Evolutionary conservation across 139 green algal genomes (phyloP).

Genomic region (Ettlia oleoabundans): DNA sequence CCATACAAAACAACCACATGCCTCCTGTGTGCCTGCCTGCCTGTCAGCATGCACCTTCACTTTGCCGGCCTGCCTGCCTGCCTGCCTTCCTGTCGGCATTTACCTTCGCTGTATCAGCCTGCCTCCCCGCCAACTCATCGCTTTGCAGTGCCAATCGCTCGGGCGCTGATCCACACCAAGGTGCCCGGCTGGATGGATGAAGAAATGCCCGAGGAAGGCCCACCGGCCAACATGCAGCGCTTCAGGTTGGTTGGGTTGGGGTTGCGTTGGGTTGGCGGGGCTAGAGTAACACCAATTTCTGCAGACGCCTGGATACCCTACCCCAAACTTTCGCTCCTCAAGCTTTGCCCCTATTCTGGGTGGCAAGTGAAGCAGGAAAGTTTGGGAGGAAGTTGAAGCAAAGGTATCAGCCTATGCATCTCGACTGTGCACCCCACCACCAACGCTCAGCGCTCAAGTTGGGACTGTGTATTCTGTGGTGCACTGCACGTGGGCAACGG

Average conservation of each 20-base stretch:
- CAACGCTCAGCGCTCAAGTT: too few relatives aligned
- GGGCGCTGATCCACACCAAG: constrained; percentile 70
- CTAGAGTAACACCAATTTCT: too few relatives aligned
- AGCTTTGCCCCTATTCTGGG: background rate
- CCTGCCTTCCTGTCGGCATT: background rate
- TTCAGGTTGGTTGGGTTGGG: constrained; percentile 17
- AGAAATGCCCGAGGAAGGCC: constrained; percentile 26
- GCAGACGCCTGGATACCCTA: too few relatives aligned
- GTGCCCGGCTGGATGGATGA: constrained; percentile 69
- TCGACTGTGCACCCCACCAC: too few relatives aligned
- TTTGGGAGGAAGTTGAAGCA: background rate
- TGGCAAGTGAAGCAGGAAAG: background rate
- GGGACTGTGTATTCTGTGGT: too few relatives aligned
- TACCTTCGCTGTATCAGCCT: background rate
- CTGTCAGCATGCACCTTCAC: too few relatives aligned
- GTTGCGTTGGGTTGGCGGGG: background rate
- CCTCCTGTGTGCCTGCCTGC: too few relatives aligned
- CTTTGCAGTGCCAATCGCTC: constrained; percentile 60
- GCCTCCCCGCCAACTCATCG: background rate
- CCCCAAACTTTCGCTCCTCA: too few relatives aligned
- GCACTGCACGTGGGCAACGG: too few relatives aligned
- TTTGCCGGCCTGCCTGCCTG: too few relatives aligned
- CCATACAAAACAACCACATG: too few relatives aligned
- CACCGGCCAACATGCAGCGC: constrained; percentile 27
- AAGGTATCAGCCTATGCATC: too few relatives aligned